These are phyloP conservation scores for Fistulifera solaris DNA, from an alignment of 108 stramenopile genomes.

Conservation along the genomic window DNA sequence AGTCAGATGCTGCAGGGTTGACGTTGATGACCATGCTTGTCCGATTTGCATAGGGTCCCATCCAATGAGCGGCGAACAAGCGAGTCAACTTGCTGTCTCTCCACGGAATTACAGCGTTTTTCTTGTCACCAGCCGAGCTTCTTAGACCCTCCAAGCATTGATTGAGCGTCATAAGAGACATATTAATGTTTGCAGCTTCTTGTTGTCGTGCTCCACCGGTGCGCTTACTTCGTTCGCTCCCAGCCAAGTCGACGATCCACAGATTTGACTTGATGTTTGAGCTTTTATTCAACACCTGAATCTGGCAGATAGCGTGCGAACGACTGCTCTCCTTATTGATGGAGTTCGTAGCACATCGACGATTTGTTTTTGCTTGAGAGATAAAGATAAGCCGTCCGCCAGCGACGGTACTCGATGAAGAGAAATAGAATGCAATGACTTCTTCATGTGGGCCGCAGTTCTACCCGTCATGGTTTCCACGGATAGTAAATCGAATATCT, in stretches of 20 bases:
- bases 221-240: conserved; percentile 87
- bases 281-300: conserved; percentile 26
- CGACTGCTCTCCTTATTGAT: conserved; percentile 88
- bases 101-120: conserved; percentile 71
- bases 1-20: conserved; percentile 76
- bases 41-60: conserved; percentile 50
- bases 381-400: conserved; percentile 55
- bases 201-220: conserved; percentile 84
- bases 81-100: conserved; percentile 96
- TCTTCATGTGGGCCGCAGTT: conserved; percentile 40
- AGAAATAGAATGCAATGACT: conserved; percentile 41
- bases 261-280: conserved; percentile 40
- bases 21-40: conserved; percentile 92
- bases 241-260: conserved; percentile 97
- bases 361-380: conserved; percentile 51
- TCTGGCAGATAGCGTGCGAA: conserved; percentile 88
- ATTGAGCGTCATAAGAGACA: conserved; percentile 94
- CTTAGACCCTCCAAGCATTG: conserved; percentile 87
- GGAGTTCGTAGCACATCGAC: conserved; percentile 81
- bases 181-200: conserved; percentile 94
- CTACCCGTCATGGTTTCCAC: conserved; percentile 5
- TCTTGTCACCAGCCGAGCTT: conserved; percentile 24
- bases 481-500: conserved; percentile 87
- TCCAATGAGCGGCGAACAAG: conserved; percentile 90
- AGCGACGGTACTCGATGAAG: conserved; percentile 60